Evolutionary conservation across 2,329 filamentous ascomycete species (phyloP).

Genomic region (Penicillium glabrum): DNA sequence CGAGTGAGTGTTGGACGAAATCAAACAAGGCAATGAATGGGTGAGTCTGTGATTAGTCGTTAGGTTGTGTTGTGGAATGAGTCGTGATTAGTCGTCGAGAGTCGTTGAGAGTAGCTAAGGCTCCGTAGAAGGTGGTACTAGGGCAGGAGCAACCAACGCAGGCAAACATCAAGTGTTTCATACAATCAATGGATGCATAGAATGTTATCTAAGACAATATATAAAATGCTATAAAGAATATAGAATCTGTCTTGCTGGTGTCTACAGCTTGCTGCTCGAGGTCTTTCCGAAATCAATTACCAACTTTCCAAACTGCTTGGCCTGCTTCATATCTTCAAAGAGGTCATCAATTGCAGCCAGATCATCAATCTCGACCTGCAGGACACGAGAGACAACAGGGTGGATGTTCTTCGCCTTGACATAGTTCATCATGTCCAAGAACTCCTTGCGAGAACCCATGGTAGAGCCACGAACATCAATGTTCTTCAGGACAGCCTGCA

Average conservation of each 20-base stretch:
- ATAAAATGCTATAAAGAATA: neutral
- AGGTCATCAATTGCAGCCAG: constrained; percentile 75
- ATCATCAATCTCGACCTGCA: constrained; percentile 68
- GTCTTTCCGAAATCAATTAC: constrained; percentile 67
- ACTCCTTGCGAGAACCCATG: constrained; percentile 89
- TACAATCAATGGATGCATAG: neutral
- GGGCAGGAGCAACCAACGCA: neutral
- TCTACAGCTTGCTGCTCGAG: constrained; percentile 41
- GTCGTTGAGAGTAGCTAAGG: neutral
- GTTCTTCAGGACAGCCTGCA: constrained; percentile 82
- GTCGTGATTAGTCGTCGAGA: neutral
- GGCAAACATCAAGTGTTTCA: neutral
- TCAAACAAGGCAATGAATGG: neutral
- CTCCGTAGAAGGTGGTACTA: neutral
- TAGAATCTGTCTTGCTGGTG: neutral
- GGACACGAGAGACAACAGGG: constrained; percentile 74
- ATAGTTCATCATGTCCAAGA: constrained; percentile 85
- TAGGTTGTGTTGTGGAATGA: no score
- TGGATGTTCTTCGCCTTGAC: constrained; percentile 70
- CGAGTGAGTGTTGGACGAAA: neutral
- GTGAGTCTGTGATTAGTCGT: neutral
- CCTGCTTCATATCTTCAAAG: constrained; percentile 85
- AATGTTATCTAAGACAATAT: neutral
- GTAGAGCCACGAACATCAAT: constrained; percentile 83
- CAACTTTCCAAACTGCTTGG: constrained; percentile 87